Percentiles rank a stretch among this genome's conserved stretches.
Evolutionary conservation across 1,284 basidiomycete species (phyloP).

Genomic region (Austroboletus rostrupii): DNA sequence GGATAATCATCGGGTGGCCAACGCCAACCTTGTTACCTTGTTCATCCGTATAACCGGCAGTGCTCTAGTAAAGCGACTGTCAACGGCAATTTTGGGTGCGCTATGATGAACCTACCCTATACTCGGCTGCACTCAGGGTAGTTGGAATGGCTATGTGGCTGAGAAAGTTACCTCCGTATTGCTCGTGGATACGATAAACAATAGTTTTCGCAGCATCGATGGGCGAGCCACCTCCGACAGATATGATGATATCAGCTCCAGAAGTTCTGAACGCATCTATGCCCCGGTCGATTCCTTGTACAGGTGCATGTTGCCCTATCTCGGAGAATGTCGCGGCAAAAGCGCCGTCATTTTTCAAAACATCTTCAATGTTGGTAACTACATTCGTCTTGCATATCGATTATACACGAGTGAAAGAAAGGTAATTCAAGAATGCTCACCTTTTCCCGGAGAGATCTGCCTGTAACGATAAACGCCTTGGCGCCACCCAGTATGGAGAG

Average conservation of each 20-base stretch:
- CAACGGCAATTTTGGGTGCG: neutral
- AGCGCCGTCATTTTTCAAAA: conserved; percentile 52
- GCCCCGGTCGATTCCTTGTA: conserved; percentile 67
- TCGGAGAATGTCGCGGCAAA: conserved; percentile 69
- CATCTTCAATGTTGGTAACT: conserved; percentile 53
- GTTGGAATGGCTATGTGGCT: conserved; percentile 75
- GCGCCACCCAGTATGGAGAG: conserved; percentile 50
- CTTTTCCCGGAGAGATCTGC: conserved; percentile 64
- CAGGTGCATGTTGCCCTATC: conserved; percentile 74
- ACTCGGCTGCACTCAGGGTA: conserved; percentile 79
- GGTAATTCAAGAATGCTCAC: conserved; percentile 30
- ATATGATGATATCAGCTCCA: conserved; percentile 64
- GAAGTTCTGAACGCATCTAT: conserved; percentile 51
- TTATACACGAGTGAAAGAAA: neutral
- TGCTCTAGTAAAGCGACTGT: conserved; percentile 33
- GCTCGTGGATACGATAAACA: conserved; percentile 56
- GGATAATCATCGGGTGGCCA: conserved; percentile 50
- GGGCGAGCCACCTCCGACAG: conserved; percentile 78
- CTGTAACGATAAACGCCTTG: conserved; percentile 69
- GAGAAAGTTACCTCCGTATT: conserved; percentile 44
- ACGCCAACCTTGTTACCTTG: conserved; percentile 64
- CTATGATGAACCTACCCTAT: conserved; percentile 43
- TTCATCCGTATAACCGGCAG: conserved; percentile 72
- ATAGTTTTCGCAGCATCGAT: conserved; percentile 76
- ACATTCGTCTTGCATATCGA: conserved; percentile 51